Conservation (phyloP, 2,329 filamentous ascomycete genomes). For the Scytalidium lignicola region DNA sequence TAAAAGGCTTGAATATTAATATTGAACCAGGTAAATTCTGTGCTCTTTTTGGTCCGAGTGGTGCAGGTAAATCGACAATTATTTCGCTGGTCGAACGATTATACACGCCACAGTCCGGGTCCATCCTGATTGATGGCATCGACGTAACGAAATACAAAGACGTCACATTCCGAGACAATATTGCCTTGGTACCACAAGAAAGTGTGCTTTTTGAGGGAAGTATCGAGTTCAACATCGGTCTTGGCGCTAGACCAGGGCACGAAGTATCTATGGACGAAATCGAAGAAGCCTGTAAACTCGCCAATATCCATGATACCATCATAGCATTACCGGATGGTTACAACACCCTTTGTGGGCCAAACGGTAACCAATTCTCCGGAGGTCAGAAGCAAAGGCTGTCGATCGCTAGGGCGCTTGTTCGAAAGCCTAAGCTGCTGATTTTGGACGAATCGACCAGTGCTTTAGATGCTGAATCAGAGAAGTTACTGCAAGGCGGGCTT, state of each 20-base stretch:
- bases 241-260: conserved; percentile 45
- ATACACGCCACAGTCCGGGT: conserved; percentile 34
- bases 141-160: conserved; percentile 39
- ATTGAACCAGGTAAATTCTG: conserved; percentile 56
- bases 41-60: conserved; percentile 60
- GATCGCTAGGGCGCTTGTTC: conserved; percentile 70
- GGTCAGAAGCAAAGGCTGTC: conserved; percentile 74
- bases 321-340: conserved; percentile 58
- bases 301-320: conserved; percentile 68
- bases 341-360: conserved; percentile 61
- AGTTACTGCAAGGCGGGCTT: conserved; percentile 60
- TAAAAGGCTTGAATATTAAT: conserved; percentile 50
- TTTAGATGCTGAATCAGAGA: conserved; percentile 66
- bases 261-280: conserved; percentile 53
- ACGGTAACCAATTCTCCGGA: conserved; percentile 68
- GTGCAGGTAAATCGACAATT: conserved; percentile 63
- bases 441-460: conserved; percentile 80
- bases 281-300: conserved; percentile 59
- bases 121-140: conserved; percentile 19
- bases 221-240: conserved; percentile 49
- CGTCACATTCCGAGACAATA: conserved; percentile 43
- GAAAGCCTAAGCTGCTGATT: conserved; percentile 66
- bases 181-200: conserved; percentile 54
- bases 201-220: conserved; percentile 53
- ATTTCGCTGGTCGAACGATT: conserved; percentile 50